Evolutionary conservation across 176 grass and related monocot species (phyloP).

Genomic region (Hyparrhenia diplandra): DNA sequence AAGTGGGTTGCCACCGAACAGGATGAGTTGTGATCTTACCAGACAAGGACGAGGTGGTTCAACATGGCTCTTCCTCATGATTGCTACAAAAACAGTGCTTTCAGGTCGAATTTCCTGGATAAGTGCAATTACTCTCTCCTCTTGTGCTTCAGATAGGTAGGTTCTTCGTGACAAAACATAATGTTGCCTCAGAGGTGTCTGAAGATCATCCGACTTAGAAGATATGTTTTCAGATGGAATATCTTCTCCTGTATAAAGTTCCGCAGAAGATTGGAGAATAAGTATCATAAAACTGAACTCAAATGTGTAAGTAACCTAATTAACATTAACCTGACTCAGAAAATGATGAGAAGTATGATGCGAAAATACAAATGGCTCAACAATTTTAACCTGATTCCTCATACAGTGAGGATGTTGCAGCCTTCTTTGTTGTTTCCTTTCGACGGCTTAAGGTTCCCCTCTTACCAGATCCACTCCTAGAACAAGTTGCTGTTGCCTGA

Average conservation of each 20-base stretch:
- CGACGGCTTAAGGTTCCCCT: not conserved
- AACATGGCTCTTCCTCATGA: conserved; percentile 22
- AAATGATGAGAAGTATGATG: conserved; percentile 4
- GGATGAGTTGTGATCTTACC: conserved; percentile 11
- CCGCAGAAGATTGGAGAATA: no score
- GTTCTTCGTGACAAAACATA: no score
- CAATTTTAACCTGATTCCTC: not conserved
- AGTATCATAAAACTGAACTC: not conserved
- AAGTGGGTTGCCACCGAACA: no score
- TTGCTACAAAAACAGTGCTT: not conserved
- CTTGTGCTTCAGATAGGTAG: no score
- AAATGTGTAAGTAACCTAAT: not conserved
- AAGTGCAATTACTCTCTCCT: not conserved
- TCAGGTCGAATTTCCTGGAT: conserved; percentile 6
- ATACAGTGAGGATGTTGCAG: not conserved
- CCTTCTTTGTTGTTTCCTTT: not conserved
- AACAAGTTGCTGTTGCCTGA: not conserved
- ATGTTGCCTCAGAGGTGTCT: no score
- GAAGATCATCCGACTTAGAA: no score
- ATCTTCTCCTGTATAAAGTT: no score
- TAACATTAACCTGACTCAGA: conserved; percentile 6
- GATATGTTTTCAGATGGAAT: no score
- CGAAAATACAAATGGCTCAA: no score
- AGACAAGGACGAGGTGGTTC: not conserved
- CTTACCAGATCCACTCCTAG: not conserved